Evolutionary conservation across 1,284 basidiomycete genomes (phyloP).

Genomic region (Sporisorium scitamineum): DNA sequence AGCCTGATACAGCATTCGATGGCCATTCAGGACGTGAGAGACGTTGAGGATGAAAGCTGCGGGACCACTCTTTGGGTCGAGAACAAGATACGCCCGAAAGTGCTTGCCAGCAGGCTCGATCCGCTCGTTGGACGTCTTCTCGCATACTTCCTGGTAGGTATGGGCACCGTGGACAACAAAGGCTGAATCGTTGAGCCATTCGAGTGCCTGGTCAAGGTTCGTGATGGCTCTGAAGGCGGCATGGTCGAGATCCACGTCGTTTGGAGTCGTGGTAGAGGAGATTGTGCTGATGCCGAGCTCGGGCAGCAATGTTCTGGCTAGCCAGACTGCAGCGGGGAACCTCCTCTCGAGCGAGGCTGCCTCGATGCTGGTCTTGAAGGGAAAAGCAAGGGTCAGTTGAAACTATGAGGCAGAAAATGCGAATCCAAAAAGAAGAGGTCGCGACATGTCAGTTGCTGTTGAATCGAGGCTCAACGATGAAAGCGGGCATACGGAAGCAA

Average conservation of each 20-base stretch:
- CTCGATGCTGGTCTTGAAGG: background rate
- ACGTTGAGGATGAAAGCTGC: background rate
- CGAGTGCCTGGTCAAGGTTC: background rate
- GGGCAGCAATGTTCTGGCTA: background rate
- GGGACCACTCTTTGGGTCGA: background rate
- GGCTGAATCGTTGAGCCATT: background rate
- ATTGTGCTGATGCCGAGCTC: background rate
- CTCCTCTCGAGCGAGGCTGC: background rate
- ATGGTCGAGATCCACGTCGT: background rate
- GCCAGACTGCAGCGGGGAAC: background rate
- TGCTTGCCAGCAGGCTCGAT: constrained; percentile 1
- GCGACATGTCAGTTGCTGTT: background rate
- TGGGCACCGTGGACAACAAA: background rate
- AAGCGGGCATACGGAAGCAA: background rate
- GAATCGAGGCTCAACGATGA: background rate
- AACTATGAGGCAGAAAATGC: background rate
- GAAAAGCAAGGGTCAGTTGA: background rate
- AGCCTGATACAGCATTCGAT: background rate
- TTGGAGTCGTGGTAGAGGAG: background rate
- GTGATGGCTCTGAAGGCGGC: background rate
- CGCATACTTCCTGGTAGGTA: background rate
- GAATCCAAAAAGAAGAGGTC: background rate
- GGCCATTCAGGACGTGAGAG: background rate
- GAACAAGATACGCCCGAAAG: background rate
- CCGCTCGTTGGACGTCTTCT: background rate